Base-by-base conservation (phyloP, 176 grass and related monocot genomes). In the Musa troglodytarum region DNA sequence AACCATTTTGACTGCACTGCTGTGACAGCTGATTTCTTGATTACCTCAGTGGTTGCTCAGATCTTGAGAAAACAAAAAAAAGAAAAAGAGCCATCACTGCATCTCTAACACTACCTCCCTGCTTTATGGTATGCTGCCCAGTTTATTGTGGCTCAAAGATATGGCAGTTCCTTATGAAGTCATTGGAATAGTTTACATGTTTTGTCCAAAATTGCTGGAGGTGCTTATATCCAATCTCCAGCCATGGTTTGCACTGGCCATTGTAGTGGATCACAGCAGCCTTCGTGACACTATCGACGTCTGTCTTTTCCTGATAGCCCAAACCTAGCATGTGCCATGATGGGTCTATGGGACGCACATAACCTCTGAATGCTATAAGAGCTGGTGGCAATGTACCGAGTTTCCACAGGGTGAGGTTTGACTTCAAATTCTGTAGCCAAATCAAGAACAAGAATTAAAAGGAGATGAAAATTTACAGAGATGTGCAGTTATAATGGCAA, bases 181-280 rank as follows among this genome's bases (percentile, higher is more conserved):
- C 74, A 64, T 76, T 76, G 19, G 74, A 76, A 59, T 65, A 76
- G 57, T 76, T 76, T 65, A 76, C 74, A 65, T 76, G 74, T 49
- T 64, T 63, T 51, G 74, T 65, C 74, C 74, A 76, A 63, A 76
- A 76, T 12, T 58, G 49, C n/a, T 65, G 74, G 12, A 76, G 59
- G 49, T 65, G 74, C 43, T 76, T 76, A 76, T 64, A 76, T 50
- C 74, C 74, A 65, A 76, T 76, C n/a, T 76, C 74, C 59, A 76
- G 34, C 74, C 74, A 76, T 3, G 74, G 74, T 12, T 76, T 76
- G 58, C 74, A 76, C 34, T 65, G 74, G 2, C 74, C 74, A 62
- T 76, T 76, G 20, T 52, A 76, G 59, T 76, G 74, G 58, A 76
- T 76, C 74, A 76, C 74, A 23, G 74, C 74, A 76, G 74, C 74